phyloP scores from a whole-genome alignment of 805 yeast genomes.

The Yarrowia sp. region DNA sequence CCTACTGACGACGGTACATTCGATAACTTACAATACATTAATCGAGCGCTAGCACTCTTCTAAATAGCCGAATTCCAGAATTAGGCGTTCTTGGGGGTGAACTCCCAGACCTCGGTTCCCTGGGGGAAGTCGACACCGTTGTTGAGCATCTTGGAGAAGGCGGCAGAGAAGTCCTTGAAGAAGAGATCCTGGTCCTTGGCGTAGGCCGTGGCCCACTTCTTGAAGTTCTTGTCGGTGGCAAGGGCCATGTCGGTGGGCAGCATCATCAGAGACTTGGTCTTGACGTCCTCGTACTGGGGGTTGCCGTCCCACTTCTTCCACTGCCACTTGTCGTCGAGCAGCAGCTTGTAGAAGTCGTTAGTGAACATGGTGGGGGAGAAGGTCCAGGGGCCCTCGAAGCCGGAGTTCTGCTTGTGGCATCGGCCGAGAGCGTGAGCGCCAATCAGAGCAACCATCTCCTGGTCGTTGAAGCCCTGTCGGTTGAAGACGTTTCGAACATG shows the following conservation, averaged over 20 bases:
- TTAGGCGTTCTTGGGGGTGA: constrained; percentile 22
- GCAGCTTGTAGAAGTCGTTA: constrained; percentile 61
- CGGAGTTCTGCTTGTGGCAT: constrained; percentile 58
- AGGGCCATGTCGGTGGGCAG: constrained; percentile 70
- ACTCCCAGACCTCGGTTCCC: constrained; percentile 26
- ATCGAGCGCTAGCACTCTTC: constrained; percentile 5
- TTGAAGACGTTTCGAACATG: constrained; percentile 64
- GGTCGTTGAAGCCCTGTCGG: constrained; percentile 65
- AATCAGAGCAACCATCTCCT: constrained; percentile 68
- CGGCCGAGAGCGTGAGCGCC: constrained; percentile 80
- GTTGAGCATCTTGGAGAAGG: constrained; percentile 65
- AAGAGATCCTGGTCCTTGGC: constrained; percentile 59
- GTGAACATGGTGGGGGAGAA: constrained; percentile 67
- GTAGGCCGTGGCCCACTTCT: constrained; percentile 55
- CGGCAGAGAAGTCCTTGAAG: constrained; percentile 59
- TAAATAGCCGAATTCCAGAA: neutral
- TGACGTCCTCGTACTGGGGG: constrained; percentile 57
- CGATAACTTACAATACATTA: constrained; percentile 21
- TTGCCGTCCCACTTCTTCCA: constrained; percentile 61
- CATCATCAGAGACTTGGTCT: constrained; percentile 68
- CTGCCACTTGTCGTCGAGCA: constrained; percentile 55
- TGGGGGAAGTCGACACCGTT: constrained; percentile 56
- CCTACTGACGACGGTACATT: no score
- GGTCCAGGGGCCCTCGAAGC: constrained; percentile 86
- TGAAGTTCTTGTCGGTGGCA: constrained; percentile 55